phyloP scores from a whole-genome alignment of 2,329 filamentous ascomycete genomes.

The Proliferodiscus dingleyae region DNA sequence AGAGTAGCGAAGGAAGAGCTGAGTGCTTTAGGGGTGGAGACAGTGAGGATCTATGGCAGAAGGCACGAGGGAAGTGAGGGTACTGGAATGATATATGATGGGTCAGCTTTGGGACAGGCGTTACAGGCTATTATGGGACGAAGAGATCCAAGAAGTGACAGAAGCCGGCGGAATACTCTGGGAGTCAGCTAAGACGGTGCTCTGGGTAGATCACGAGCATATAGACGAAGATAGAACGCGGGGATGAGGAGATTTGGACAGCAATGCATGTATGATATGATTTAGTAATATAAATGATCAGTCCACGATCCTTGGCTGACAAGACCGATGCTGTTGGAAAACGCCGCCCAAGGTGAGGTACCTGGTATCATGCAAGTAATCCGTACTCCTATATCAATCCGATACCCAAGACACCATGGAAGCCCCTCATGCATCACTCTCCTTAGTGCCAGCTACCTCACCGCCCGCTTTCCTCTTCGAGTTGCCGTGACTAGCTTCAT shows the following conservation, averaged over 20 bases:
- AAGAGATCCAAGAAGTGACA: conserved; percentile 45
- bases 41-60: conserved; percentile 71
- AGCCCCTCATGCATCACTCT: not conserved
- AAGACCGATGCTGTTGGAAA: not conserved
- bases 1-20: conserved; percentile 63
- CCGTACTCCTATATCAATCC: not conserved
- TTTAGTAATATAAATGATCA: too few species aligned
- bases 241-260: too few species aligned
- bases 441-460: not conserved
- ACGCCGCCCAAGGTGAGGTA: conserved; percentile 1
- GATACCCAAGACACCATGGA: not conserved
- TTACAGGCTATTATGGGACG: conserved; percentile 72
- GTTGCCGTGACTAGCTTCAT: conserved; percentile 57
- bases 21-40: conserved; percentile 65
- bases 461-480: conserved; percentile 45
- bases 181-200: conserved; percentile 18
- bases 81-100: conserved; percentile 69
- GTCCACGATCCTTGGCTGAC: too few species aligned
- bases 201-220: too few species aligned
- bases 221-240: too few species aligned
- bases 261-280: too few species aligned
- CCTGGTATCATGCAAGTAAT: not conserved
- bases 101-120: conserved; percentile 66
- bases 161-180: conserved; percentile 56
- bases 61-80: conserved; percentile 44